A percentile compares a stretch with the other conserved stretches of the same genome.
These are phyloP conservation scores for Isatis lusitanica DNA, from an alignment of 441 rosid species.

Conservation along the genomic window DNA sequence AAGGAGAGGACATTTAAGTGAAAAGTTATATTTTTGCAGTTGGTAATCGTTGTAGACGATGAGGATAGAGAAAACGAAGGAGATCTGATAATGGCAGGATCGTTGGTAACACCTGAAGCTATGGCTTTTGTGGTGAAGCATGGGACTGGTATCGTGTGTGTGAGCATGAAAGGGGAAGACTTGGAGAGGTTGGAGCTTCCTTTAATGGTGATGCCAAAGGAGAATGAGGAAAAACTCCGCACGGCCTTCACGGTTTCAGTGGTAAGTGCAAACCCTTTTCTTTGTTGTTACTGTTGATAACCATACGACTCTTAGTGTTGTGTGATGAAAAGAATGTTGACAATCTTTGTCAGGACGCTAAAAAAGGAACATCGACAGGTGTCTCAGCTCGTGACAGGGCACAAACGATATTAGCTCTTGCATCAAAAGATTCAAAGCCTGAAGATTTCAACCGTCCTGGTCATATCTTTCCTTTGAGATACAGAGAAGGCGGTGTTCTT, in stretches of 20 bases:
- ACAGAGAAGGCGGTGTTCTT: slow-evolving; percentile 65
- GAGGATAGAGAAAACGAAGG: slow-evolving; percentile 77
- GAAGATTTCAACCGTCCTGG: slow-evolving; percentile 66
- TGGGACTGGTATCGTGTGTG: slow-evolving; percentile 73
- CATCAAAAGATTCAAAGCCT: slow-evolving; percentile 55
- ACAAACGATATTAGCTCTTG: slow-evolving; percentile 48
- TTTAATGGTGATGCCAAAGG: slow-evolving; percentile 57
- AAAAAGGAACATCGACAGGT: slow-evolving; percentile 56
- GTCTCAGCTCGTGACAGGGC: slow-evolving; percentile 70
- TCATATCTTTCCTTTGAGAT: slow-evolving; percentile 61
- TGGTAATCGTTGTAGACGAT: slow-evolving; percentile 72
- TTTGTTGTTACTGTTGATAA: background rate
- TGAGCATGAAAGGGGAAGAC: slow-evolving; percentile 62
- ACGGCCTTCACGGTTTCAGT: slow-evolving; percentile 68
- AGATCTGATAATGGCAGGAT: slow-evolving; percentile 64
- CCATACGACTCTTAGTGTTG: background rate
- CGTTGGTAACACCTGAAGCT: slow-evolving; percentile 56
- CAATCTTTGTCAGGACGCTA: slow-evolving; percentile 46
- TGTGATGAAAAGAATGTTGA: slow-evolving; percentile 6
- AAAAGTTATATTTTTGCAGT: slow-evolving; percentile 34
- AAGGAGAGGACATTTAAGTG: background rate
- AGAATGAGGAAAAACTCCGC: slow-evolving; percentile 56
- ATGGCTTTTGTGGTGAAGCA: slow-evolving; percentile 66
- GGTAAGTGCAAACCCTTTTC: slow-evolving; percentile 34
- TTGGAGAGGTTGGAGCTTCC: slow-evolving; percentile 67